These are phyloP conservation scores for Spergularia marina DNA, from an alignment of 148 eudicot genomes.

Conservation along the genomic window DNA sequence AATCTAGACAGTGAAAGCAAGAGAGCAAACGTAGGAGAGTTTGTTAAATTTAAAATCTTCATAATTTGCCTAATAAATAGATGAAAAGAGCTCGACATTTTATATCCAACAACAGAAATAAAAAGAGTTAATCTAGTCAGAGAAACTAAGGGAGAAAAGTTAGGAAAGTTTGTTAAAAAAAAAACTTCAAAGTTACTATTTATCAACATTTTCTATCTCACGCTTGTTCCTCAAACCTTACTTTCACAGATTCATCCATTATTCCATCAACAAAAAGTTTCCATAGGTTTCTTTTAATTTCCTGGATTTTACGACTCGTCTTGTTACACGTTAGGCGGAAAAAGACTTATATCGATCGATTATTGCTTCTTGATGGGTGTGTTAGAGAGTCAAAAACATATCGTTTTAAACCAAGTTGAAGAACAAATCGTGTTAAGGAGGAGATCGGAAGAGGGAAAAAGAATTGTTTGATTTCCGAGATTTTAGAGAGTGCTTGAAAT, in stretches of 20 bases:
- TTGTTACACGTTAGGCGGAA: too few species aligned
- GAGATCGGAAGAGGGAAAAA: not conserved
- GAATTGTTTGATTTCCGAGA: not conserved
- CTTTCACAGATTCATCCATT: too few species aligned
- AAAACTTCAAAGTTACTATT: not conserved
- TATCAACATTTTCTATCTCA: not conserved
- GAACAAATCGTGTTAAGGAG: not conserved
- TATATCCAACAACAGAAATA: not conserved
- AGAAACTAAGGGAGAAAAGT: conserved; percentile 20
- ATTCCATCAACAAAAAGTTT: too few species aligned
- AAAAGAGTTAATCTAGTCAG: conserved; percentile 8
- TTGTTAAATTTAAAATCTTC: not conserved
- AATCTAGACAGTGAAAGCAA: not conserved
- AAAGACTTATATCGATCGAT: too few species aligned
- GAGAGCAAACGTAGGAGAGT: not conserved
- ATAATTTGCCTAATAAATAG: not conserved
- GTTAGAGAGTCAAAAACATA: not conserved
- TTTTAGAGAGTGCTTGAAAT: not conserved
- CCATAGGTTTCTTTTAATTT: too few species aligned
- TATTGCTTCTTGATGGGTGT: not conserved
- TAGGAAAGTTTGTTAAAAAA: conserved; percentile 25
- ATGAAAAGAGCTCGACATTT: not conserved
- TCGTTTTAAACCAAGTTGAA: not conserved
- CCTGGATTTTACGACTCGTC: too few species aligned
- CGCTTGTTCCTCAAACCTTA: not conserved